phyloP scores from a whole-genome alignment of 176 grass and related monocot genomes.

The Oryza glumipatula region DNA sequence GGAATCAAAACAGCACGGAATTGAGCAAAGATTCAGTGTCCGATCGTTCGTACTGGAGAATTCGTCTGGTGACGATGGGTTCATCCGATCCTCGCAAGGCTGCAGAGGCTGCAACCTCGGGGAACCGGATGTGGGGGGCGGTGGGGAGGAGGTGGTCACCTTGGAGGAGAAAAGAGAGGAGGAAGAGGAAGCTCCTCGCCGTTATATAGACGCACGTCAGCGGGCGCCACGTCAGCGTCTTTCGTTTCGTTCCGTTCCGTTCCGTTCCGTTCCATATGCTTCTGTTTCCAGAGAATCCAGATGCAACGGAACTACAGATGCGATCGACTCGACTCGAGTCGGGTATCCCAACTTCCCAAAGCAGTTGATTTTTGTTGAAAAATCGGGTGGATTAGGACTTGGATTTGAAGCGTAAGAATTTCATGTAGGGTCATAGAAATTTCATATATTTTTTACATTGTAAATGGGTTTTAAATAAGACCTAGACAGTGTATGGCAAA shows the following conservation, averaged over 20 bases:
- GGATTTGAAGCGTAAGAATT: too few species aligned
- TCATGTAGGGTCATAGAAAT: too few species aligned
- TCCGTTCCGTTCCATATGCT: not conserved
- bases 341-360: too few species aligned
- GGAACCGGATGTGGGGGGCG: slow-evolving; percentile 6
- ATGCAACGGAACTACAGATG: not conserved
- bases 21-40: slow-evolving; percentile 17
- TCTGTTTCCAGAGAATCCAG: not conserved
- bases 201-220: slow-evolving; percentile 14
- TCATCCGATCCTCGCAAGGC: slow-evolving; percentile 36
- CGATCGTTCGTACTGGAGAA: slow-evolving; percentile 38
- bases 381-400: too few species aligned
- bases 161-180: not conserved
- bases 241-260: not conserved
- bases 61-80: slow-evolving; percentile 5
- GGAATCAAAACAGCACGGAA: not conserved
- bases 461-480: too few species aligned
- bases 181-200: not conserved
- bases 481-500: too few species aligned
- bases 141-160: slow-evolving; percentile 18
- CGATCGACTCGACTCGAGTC: too few species aligned
- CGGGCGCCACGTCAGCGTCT: not conserved
- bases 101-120: slow-evolving; percentile 3
- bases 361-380: too few species aligned
- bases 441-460: too few species aligned